Percentiles rank a stretch among this genome's conserved stretches.
Evolutionary conservation across 2,329 filamentous ascomycete genomes (phyloP).

Genomic region (Ceratocystiopsis sp.): DNA sequence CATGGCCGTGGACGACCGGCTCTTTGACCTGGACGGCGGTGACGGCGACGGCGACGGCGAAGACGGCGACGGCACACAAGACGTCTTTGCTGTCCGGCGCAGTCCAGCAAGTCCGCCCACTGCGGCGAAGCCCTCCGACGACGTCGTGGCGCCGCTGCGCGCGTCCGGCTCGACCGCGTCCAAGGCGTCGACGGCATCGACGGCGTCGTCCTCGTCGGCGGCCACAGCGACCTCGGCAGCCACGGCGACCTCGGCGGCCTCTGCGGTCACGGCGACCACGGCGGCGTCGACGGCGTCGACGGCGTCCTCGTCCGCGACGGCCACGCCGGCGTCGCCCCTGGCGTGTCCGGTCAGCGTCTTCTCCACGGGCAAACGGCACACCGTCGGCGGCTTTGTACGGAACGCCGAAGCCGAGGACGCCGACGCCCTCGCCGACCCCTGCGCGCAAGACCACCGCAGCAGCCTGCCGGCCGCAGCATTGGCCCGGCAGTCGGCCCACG

Average conservation of each 20-base stretch:
- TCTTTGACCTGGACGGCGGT: constrained; percentile 26
- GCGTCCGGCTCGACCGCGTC: too few relatives aligned
- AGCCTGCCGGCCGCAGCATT: constrained; percentile 2
- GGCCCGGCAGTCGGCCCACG: constrained; percentile 1
- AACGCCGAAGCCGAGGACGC: too few relatives aligned
- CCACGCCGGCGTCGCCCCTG: too few relatives aligned
- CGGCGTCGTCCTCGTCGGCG: constrained; percentile 9
- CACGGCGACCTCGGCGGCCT: constrained; percentile 13
- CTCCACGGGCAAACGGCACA: constrained; percentile 9
- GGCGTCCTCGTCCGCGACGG: constrained; percentile 7
- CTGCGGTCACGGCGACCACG: background rate
- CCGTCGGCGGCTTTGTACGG: too few relatives aligned
- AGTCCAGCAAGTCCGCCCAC: constrained; percentile 22
- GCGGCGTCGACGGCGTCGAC: too few relatives aligned
- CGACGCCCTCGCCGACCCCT: too few relatives aligned
- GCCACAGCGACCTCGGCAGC: constrained; percentile 11
- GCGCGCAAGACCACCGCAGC: too few relatives aligned
- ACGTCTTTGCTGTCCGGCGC: constrained; percentile 4
- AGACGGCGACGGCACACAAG: constrained; percentile 17
- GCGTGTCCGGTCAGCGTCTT: too few relatives aligned
- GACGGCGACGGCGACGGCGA: constrained; percentile 13
- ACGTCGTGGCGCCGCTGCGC: too few relatives aligned
- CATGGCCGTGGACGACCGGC: constrained; percentile 27
- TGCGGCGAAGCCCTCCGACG: too few relatives aligned
- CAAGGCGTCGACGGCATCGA: too few relatives aligned